These are phyloP conservation scores for Hydnomerulius pinastri DNA, from an alignment of 768 basidiomycete genomes.

Conservation along the genomic window DNA sequence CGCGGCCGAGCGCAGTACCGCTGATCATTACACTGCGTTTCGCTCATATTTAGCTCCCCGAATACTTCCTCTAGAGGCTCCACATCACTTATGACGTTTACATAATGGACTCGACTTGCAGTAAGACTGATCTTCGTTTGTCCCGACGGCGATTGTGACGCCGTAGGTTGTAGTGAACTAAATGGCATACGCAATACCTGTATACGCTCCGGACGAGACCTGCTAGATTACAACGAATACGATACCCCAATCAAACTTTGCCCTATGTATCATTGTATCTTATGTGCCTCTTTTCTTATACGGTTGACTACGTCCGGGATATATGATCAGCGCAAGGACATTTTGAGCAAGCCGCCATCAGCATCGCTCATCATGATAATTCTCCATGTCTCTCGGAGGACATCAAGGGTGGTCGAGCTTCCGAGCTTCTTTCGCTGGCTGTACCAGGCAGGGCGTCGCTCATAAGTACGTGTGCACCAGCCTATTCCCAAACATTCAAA, in stretches of 20 bases:
- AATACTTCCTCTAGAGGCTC: constrained; percentile 65
- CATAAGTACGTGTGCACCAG: not conserved
- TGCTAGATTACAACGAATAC: constrained; percentile 4
- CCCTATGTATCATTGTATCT: constrained; percentile 2
- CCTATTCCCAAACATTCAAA: not conserved
- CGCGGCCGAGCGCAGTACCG: not conserved
- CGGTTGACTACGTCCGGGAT: too few species aligned
- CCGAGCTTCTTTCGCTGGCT: not conserved
- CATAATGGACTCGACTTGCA: constrained; percentile 3
- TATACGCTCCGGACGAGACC: not conserved
- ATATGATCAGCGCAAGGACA: not conserved
- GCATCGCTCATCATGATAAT: not conserved
- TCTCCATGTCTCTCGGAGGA: not conserved
- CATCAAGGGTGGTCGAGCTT: not conserved
- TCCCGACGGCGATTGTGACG: constrained; percentile 9
- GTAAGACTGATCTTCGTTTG: constrained; percentile 12
- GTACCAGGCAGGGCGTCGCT: not conserved
- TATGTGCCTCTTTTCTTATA: not conserved
- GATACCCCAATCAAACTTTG: constrained; percentile 1
- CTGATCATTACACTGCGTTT: constrained; percentile 3
- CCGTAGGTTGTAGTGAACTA: constrained; percentile 6
- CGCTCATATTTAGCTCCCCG: constrained; percentile 57
- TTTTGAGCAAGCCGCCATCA: not conserved
- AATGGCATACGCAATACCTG: constrained; percentile 6
- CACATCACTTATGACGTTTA: not conserved